Evolutionary conservation across 2,329 filamentous ascomycete species (phyloP).

Genomic region (Botrytis porri): DNA sequence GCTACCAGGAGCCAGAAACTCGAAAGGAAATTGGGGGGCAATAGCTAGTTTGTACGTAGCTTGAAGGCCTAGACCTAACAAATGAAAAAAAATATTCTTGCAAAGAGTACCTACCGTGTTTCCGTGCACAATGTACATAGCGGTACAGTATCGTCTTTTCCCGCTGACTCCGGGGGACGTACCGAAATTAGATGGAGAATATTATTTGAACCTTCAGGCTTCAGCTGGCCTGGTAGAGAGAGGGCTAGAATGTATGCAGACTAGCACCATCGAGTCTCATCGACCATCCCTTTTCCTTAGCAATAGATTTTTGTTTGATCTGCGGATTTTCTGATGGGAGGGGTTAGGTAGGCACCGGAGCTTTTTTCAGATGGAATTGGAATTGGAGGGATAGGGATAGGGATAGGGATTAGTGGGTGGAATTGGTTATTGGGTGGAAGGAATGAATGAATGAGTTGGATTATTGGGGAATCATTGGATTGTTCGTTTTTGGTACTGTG

Average conservation of each 20-base stretch:
- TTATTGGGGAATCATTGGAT: too few species aligned
- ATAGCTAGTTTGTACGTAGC: not conserved
- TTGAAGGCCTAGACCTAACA: slow-evolving; percentile 4
- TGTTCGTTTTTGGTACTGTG: too few species aligned
- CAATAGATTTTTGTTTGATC: slow-evolving; percentile 3
- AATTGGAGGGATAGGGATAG: not conserved
- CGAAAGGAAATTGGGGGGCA: slow-evolving; percentile 7
- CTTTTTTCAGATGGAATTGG: not conserved
- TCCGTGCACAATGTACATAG: too few species aligned
- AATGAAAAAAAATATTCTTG: not conserved
- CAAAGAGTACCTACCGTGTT: too few species aligned
- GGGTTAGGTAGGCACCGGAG: not conserved
- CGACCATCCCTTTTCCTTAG: not conserved
- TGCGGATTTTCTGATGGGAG: not conserved
- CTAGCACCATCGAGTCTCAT: slow-evolving; percentile 1
- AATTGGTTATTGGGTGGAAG: not conserved
- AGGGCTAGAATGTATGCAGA: not conserved
- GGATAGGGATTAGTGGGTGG: not conserved
- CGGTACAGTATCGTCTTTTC: slow-evolving; percentile 13
- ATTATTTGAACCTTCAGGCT: not conserved
- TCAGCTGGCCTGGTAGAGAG: not conserved
- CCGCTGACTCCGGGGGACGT: not conserved
- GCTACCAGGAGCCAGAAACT: not conserved
- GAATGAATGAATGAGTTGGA: too few species aligned
- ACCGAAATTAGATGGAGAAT: slow-evolving; percentile 15